A percentile compares a stretch with the other conserved stretches of the same genome.
Evolutionary conservation across 345 rosid species (phyloP).

Genomic region (Kernera saxatilis): DNA sequence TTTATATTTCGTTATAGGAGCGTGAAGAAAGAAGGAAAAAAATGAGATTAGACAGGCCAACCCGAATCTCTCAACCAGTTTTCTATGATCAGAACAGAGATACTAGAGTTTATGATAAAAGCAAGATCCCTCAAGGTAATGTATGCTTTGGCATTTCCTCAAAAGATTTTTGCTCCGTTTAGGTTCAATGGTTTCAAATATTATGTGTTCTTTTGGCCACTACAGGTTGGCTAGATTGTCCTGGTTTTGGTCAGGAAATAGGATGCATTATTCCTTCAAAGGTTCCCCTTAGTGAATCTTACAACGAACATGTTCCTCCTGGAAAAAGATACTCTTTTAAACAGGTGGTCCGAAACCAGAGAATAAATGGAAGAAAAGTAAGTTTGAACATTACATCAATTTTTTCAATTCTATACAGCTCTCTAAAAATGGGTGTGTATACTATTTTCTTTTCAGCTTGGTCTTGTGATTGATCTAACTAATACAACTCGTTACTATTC

Average conservation of each 20-base stretch:
- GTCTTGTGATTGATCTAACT: slow-evolving; percentile 93
- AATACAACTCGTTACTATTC: slow-evolving; percentile 83
- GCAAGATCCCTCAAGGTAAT: slow-evolving; percentile 78
- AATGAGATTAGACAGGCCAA: slow-evolving; percentile 52
- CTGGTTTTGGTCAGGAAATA: slow-evolving; percentile 70
- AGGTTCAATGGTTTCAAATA: not conserved
- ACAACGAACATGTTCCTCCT: slow-evolving; percentile 69
- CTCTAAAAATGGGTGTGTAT: not conserved
- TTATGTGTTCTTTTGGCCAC: not conserved
- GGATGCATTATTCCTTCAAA: slow-evolving; percentile 75
- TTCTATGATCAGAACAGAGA: slow-evolving; percentile 42
- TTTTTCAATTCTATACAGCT: not conserved
- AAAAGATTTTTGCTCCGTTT: not conserved
- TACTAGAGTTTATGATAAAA: slow-evolving; percentile 48
- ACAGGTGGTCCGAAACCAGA: slow-evolving; percentile 72
- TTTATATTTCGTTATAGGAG: slow-evolving; percentile 50
- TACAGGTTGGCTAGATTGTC: slow-evolving; percentile 96
- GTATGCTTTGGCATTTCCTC: not conserved
- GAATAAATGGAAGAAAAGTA: slow-evolving; percentile 72
- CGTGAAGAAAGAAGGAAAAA: slow-evolving; percentile 83
- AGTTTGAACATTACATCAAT: not conserved
- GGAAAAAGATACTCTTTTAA: slow-evolving; percentile 94
- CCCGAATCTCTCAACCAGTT: slow-evolving; percentile 38
- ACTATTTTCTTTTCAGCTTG: slow-evolving; percentile 45
- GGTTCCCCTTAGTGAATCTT: slow-evolving; percentile 86